Base-by-base conservation (phyloP, 331 rosid species). In the Quercus phellos region DNA sequence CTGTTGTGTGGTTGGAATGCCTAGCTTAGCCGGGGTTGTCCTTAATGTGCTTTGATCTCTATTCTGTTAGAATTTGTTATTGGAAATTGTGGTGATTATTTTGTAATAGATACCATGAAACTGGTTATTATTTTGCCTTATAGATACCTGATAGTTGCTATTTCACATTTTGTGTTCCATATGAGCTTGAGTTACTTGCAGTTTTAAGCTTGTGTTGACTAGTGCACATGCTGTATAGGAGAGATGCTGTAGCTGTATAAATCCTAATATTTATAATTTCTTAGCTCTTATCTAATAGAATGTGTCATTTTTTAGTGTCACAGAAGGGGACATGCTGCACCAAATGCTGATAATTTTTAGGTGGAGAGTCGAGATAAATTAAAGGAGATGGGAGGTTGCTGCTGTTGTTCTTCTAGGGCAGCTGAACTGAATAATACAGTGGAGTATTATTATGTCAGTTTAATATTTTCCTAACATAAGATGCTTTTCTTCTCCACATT, bases 331-430 rank as follows among this genome's bases (percentile, higher is more conserved):
- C 73, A 85, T 70, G 87, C 81, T 80, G 84, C 78, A 46, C 51
- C 64, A 59, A 38, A 67, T 85, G 78, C 80, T 21, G 11, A 67
- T 68, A 56, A 51, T 81, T 70, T 70, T 64, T 53, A 74, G 58
- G 54, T 79, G 78, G 51, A 58, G 53, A 50, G 83, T 69, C 68
- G 82, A 77, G 86, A 74, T 89, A 89, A 81, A 74, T 73, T 51
- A 70, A 79, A 56, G 21, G 77, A 79, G 64, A 94, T 94, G 99
- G 99, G 99, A 79, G 92, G 92, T 79, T 94, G 95, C 84, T 94
- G 97, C 67, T 93, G 97, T 11, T 90, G 97, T 88, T 83, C 89
- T 80, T 78, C 92, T n/a, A 84, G 77, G 80, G 88, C 82, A 82
- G 81, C 88, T 29, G 91, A 84, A 69, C 73, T 78, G 83, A 86